A percentile compares a stretch with the other conserved stretches of the same genome.
phyloP scores from a whole-genome alignment of 305 asterid species.

The Fraxinus latifolia region DNA sequence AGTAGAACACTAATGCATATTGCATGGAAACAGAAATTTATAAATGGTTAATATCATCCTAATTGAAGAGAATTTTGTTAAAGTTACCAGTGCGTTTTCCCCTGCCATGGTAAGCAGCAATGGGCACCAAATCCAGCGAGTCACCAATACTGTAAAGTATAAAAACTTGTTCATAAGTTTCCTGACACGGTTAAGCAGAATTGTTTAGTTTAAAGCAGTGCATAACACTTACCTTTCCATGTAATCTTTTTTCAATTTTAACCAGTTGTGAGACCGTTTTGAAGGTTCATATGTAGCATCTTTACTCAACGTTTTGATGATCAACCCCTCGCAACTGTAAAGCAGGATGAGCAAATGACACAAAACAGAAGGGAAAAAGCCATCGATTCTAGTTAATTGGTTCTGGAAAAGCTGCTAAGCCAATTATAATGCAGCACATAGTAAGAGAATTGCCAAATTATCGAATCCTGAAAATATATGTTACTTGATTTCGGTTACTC shows the following conservation, averaged over 20 bases:
- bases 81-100: slow-evolving; percentile 88
- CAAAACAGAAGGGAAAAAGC: slow-evolving; percentile 3
- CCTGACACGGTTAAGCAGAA: slow-evolving; percentile 18
- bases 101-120: slow-evolving; percentile 91
- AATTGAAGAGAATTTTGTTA: slow-evolving; percentile 10
- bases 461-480: background rate
- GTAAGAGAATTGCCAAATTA: slow-evolving; percentile 19
- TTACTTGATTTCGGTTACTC: background rate
- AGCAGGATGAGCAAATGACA: slow-evolving; percentile 19
- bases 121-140: slow-evolving; percentile 93
- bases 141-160: slow-evolving; percentile 72
- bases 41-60: slow-evolving; percentile 8
- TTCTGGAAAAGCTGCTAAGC: slow-evolving; percentile 4
- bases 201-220: slow-evolving; percentile 14
- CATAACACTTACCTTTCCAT: slow-evolving; percentile 65
- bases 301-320: slow-evolving; percentile 82
- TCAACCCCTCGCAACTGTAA: slow-evolving; percentile 85
- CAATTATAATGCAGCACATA: background rate
- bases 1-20: background rate
- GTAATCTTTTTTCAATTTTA: slow-evolving; percentile 87
- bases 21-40: slow-evolving; percentile 1
- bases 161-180: slow-evolving; percentile 15
- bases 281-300: slow-evolving; percentile 98
- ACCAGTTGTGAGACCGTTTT: slow-evolving; percentile 86
- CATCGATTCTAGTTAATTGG: slow-evolving; percentile 10